phyloP scores from a whole-genome alignment of 306 rosid genomes.

The Biancaea sappan region DNA sequence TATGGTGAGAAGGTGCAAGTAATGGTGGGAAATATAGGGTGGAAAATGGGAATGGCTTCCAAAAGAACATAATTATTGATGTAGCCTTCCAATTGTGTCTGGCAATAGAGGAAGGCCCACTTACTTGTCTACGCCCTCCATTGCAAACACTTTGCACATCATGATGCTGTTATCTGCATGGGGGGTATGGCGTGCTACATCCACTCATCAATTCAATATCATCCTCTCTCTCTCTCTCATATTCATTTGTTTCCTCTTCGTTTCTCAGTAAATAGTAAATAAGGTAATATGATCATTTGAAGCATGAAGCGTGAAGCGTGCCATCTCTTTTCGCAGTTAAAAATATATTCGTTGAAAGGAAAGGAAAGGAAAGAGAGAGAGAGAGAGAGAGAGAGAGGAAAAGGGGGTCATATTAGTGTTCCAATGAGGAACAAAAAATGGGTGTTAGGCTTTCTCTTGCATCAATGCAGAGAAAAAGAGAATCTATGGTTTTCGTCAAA shows the following conservation, averaged over 20 bases:
- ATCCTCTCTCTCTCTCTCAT: constrained; percentile 26
- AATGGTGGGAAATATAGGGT: constrained; percentile 3
- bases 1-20: not conserved
- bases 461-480: constrained; percentile 62
- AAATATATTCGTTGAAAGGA: not conserved
- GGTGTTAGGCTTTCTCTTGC: constrained; percentile 66
- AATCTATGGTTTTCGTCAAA: constrained; percentile 57
- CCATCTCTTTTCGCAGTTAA: not conserved
- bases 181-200: constrained; percentile 69
- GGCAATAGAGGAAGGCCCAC: constrained; percentile 41
- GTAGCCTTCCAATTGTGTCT: constrained; percentile 39
- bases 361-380: not conserved
- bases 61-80: constrained; percentile 40
- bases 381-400: constrained; percentile 29
- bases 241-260: not conserved
- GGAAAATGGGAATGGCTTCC: constrained; percentile 30
- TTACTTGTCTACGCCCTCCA: constrained; percentile 37
- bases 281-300: constrained; percentile 12
- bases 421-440: constrained; percentile 32
- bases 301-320: constrained; percentile 40
- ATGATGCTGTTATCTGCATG: constrained; percentile 73
- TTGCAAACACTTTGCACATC: constrained; percentile 39
- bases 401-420: constrained; percentile 16
- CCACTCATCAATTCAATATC: too few species aligned
- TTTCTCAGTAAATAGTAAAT: not conserved